Percentiles rank a stretch among this genome's conserved stretches.
These are phyloP conservation scores for Nakazawaea peltata DNA, from an alignment of 805 yeast species.

Conservation along the genomic window DNA sequence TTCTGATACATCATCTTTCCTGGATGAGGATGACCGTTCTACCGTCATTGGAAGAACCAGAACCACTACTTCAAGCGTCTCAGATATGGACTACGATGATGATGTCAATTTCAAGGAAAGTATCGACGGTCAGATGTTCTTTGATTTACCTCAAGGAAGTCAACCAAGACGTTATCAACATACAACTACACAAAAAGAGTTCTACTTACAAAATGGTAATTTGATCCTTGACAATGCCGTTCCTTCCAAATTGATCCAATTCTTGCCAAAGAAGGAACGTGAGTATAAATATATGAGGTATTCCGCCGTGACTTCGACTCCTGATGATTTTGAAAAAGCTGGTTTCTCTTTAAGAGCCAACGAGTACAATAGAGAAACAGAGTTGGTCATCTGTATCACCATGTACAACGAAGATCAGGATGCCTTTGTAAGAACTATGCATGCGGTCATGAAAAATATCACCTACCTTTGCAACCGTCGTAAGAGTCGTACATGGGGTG, in stretches of 20 bases:
- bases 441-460: constrained; percentile 87
- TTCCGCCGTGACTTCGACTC: constrained; percentile 92
- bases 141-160: constrained; percentile 21
- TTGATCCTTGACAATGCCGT: constrained; percentile 90
- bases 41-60: constrained; percentile 2
- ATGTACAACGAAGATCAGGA: constrained; percentile 96
- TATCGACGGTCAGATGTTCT: constrained; percentile 23
- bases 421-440: constrained; percentile 87
- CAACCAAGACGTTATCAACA: constrained; percentile 30
- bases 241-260: constrained; percentile 79
- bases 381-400: constrained; percentile 84
- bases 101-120: constrained; percentile 10
- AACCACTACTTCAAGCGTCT: neutral
- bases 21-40: constrained; percentile 6
- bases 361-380: constrained; percentile 85
- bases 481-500: constrained; percentile 88
- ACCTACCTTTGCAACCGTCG: constrained; percentile 79
- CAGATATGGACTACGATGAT: constrained; percentile 3
- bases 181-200: constrained; percentile 44
- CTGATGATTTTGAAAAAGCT: constrained; percentile 69
- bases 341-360: constrained; percentile 87
- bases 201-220: constrained; percentile 70
- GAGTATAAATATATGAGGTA: constrained; percentile 96
- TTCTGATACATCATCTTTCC: neutral
- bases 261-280: constrained; percentile 82